A percentile compares a stretch with the other conserved stretches of the same genome.
These are phyloP conservation scores for Limonium bicolor DNA, from an alignment of 148 eudicot genomes.

Conservation along the genomic window DNA sequence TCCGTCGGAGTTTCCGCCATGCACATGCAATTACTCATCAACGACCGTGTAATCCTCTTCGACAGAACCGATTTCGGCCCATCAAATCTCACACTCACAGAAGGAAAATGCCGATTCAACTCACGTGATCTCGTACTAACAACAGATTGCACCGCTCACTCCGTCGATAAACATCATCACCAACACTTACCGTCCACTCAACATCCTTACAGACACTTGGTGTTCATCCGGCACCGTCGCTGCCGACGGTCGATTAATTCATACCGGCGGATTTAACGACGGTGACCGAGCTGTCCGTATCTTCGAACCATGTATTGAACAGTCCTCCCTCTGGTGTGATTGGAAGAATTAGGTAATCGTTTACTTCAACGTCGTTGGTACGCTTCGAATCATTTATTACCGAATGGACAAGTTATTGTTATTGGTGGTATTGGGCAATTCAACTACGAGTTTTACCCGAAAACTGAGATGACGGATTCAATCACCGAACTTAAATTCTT, in stretches of 20 bases:
- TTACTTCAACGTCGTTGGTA: conserved; percentile 27
- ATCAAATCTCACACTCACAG: conserved; percentile 24
- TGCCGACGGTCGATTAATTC: conserved; percentile 42
- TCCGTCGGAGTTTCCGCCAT: conserved; percentile 34
- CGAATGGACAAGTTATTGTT: conserved; percentile 46
- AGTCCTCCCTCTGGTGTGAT: conserved; percentile 18
- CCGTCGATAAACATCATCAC: conserved; percentile 35
- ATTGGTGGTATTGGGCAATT: conserved; percentile 47
- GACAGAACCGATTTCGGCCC: conserved; percentile 48
- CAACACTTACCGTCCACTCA: conserved; percentile 52
- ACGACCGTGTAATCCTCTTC: conserved; percentile 31
- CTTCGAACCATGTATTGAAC: conserved; percentile 18
- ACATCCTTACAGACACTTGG: conserved; percentile 46
- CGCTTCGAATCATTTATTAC: conserved; percentile 44
- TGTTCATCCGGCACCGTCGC: conserved; percentile 60
- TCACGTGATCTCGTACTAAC: conserved; percentile 10
- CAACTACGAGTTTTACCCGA: conserved; percentile 61
- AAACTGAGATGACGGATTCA: not conserved
- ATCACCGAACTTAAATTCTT: conserved; percentile 26
- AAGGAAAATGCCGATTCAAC: conserved; percentile 15
- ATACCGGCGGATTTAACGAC: conserved; percentile 60
- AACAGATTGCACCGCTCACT: conserved; percentile 65
- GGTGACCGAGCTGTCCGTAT: conserved; percentile 44
- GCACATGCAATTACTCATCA: conserved; percentile 48
- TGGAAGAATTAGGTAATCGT: conserved; percentile 28